Base-by-base conservation (phyloP, 2,329 filamentous ascomycete genomes). In the Exophiala sp. region DNA sequence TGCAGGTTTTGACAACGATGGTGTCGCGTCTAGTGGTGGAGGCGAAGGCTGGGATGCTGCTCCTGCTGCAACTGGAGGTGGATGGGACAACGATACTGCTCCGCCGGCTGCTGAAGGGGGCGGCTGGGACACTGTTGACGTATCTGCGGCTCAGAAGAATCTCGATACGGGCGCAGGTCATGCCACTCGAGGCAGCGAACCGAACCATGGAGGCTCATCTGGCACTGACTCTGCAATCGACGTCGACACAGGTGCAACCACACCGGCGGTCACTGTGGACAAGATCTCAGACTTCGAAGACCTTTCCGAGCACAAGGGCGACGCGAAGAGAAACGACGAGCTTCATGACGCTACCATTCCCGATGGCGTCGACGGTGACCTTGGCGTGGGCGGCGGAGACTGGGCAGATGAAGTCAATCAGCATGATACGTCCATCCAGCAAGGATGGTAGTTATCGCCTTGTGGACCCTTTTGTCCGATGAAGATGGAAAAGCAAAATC, bases 331-430 rank as follows among this genome's bases (percentile, higher is more conserved):
- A 7, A 3, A 7, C 29, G 13, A 19, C 8, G 34, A 37, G 18
- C 6, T 2, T 6, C 34, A 8, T 18, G 18, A 19, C 34, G 11
- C 14, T 18, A 11, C 34, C 6, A 2, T 16, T 8, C 6, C 7
- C 13, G 14, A 7, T 16, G 34, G n/a, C 9, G 1, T 19, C 19
- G 14, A 11, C 34, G 34, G 19, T 7, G 34, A 37, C 34, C 7
- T 37, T n/a, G 34, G 34, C 34, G 14, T 3, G 7, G 34, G 9
- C 14, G 18, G 14, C 18, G 34, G 18, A 8, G 55, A 57, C 30
- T 57, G 55, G 55, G 55, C 51, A 3, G 55, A 57, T 9, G 51
- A 57, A 32, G 48, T 57, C 42, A 57, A 50, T 39, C 42, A 48
- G 29, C 30, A 44, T n/a, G 44, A 21, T 14, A 16, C 30, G 44